Conservation (phyloP, 2,329 filamentous ascomycete genomes). For the Penicillium corylophilum region DNA sequence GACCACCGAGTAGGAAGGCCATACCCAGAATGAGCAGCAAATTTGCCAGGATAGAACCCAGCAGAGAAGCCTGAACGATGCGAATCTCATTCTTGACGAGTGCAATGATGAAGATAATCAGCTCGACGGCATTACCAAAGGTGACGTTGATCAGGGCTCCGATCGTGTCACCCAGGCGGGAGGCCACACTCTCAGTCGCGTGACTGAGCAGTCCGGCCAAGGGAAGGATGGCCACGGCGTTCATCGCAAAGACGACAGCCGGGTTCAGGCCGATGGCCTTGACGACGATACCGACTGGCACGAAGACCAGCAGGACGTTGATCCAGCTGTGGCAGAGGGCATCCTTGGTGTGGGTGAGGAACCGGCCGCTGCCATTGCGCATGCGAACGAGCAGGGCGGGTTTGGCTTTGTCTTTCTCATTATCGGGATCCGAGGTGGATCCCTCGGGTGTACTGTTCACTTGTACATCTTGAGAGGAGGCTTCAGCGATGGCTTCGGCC, state of each 20-base stretch:
- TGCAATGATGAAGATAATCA: constrained; percentile 78
- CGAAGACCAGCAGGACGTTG: constrained; percentile 45
- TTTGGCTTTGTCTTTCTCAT: constrained; percentile 23
- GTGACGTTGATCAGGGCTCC: constrained; percentile 74
- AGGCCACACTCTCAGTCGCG: constrained; percentile 73
- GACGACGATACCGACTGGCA: constrained; percentile 42
- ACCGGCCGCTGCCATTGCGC: constrained; percentile 33
- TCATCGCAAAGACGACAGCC: constrained; percentile 69
- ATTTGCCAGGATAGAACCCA: constrained; percentile 88
- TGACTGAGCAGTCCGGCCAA: constrained; percentile 69
- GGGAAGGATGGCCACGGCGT: constrained; percentile 73
- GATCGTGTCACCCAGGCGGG: constrained; percentile 69
- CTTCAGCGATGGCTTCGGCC: constrained; percentile 4
- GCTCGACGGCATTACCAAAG: constrained; percentile 75
- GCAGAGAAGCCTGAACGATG: constrained; percentile 85
- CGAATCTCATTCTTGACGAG: constrained; percentile 80
- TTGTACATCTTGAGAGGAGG: constrained; percentile 27
- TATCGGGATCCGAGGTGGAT: constrained; percentile 19
- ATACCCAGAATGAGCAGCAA: constrained; percentile 86
- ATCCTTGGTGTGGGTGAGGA: constrained; percentile 34
- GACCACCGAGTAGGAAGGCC: constrained; percentile 82
- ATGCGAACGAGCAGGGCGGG: constrained; percentile 27
- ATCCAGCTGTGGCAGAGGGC: constrained; percentile 43
- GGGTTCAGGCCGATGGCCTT: constrained; percentile 49
- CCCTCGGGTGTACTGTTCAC: constrained; percentile 25